phyloP scores from a whole-genome alignment of 2,329 filamentous ascomycete genomes.

The Sphaerulina populicola region DNA sequence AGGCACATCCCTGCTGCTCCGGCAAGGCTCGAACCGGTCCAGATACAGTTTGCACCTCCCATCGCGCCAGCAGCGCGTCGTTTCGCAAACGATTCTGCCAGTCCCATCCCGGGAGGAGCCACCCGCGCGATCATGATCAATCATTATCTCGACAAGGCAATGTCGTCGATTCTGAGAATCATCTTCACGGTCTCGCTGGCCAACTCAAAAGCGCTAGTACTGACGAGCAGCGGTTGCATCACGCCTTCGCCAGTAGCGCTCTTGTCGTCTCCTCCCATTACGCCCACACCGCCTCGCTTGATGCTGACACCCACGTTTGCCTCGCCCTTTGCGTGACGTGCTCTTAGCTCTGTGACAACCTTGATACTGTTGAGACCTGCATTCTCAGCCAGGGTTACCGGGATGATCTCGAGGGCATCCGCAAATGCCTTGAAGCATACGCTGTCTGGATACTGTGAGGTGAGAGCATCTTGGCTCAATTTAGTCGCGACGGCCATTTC shows the following conservation, averaged over 20 bases:
- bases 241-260: constrained; percentile 51
- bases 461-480: constrained; percentile 71
- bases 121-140: not conserved
- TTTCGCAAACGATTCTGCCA: not conserved
- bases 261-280: constrained; percentile 58
- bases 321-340: constrained; percentile 90
- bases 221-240: constrained; percentile 87
- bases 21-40: too few species aligned
- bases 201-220: constrained; percentile 93
- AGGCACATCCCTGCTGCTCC: too few species aligned
- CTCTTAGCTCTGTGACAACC: constrained; percentile 90
- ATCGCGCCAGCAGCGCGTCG: not conserved
- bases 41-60: too few species aligned
- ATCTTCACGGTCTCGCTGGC: constrained; percentile 98
- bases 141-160: constrained; percentile 43
- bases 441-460: constrained; percentile 80
- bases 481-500: constrained; percentile 93
- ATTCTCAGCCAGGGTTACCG: constrained; percentile 93
- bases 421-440: constrained; percentile 99
- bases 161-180: constrained; percentile 64
- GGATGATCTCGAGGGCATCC: constrained; percentile 93
- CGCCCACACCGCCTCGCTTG: constrained; percentile 93
- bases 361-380: constrained; percentile 97
- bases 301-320: constrained; percentile 96
- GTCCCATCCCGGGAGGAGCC: not conserved